Conservation (phyloP, 345 rosid genomes). For the Pistacia vera region DNA sequence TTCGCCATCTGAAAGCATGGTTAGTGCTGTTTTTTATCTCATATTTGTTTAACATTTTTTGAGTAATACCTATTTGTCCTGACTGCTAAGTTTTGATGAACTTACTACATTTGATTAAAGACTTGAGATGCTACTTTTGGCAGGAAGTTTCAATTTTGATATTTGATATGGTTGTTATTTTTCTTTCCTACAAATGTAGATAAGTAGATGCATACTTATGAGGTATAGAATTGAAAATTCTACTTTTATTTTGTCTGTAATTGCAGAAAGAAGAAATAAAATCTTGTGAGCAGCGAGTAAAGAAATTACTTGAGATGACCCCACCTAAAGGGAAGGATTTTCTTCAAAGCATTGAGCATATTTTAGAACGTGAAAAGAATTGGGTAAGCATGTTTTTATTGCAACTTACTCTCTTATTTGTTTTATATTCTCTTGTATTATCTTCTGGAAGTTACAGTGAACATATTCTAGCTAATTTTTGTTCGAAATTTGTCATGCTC, state of each 20-base stretch:
- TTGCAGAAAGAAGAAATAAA: slow-evolving; percentile 89
- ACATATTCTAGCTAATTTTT: slow-evolving; percentile 12
- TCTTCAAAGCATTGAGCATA: slow-evolving; percentile 81
- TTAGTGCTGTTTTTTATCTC: slow-evolving; percentile 41
- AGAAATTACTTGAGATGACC: slow-evolving; percentile 86
- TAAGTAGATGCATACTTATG: background rate
- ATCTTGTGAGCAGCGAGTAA: slow-evolving; percentile 84
- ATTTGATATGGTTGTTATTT: background rate
- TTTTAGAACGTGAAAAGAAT: slow-evolving; percentile 92
- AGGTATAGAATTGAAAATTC: slow-evolving; percentile 1
- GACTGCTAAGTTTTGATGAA: background rate
- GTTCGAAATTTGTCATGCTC: slow-evolving; percentile 19
- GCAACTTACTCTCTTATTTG: slow-evolving; percentile 5
- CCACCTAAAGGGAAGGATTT: slow-evolving; percentile 93
- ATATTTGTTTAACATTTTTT: background rate
- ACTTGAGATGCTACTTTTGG: background rate
- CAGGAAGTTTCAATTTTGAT: background rate
- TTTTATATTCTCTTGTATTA: background rate
- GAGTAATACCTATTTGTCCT: background rate
- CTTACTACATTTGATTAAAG: background rate
- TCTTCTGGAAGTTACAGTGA: slow-evolving; percentile 10
- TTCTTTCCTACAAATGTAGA: background rate
- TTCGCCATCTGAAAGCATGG: slow-evolving; percentile 90
- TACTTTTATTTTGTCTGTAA: slow-evolving; percentile 2
- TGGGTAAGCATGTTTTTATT: slow-evolving; percentile 57